A percentile compares a stretch with the other conserved stretches of the same genome.
Conservation (phyloP, 1,284 basidiomycete genomes). For the Trametes sp. region DNA sequence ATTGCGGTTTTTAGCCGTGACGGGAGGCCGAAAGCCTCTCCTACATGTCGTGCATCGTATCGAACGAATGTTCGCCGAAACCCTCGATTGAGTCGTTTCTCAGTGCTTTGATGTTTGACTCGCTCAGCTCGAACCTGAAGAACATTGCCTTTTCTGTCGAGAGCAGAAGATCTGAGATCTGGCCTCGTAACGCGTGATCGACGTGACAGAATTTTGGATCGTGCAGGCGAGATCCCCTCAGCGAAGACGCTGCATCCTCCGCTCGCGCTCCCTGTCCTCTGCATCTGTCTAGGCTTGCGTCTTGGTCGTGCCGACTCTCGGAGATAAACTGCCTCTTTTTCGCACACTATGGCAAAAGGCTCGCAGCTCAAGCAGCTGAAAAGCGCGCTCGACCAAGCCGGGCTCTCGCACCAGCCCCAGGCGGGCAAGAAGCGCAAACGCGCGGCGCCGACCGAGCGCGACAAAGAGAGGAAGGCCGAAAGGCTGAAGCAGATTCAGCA, state of each 20-base stretch:
- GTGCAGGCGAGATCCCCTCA: not conserved
- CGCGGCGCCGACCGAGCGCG: conserved; percentile 65
- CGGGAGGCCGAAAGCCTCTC: too few species aligned
- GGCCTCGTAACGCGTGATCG: conserved; percentile 3
- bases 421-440: conserved; percentile 77
- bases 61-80: too few species aligned
- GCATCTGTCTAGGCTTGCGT: not conserved
- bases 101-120: not conserved
- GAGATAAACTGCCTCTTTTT: not conserved
- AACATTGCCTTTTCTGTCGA: not conserved
- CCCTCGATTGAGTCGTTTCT: too few species aligned
- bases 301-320: not conserved
- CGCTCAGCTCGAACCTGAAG: not conserved
- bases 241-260: too few species aligned
- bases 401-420: conserved; percentile 67
- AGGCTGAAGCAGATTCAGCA: conserved; percentile 87
- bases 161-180: conserved; percentile 15
- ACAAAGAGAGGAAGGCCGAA: conserved; percentile 81
- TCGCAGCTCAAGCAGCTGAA: conserved; percentile 91
- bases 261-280: not conserved
- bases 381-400: conserved; percentile 79
- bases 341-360: conserved; percentile 62
- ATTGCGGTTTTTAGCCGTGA: too few species aligned
- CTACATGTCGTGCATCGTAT: too few species aligned
- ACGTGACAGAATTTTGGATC: conserved; percentile 23